A percentile compares a stretch with the other conserved stretches of the same genome.
phyloP scores from a whole-genome alignment of 768 basidiomycete species.

The Lepiota brunneoincarnata region DNA sequence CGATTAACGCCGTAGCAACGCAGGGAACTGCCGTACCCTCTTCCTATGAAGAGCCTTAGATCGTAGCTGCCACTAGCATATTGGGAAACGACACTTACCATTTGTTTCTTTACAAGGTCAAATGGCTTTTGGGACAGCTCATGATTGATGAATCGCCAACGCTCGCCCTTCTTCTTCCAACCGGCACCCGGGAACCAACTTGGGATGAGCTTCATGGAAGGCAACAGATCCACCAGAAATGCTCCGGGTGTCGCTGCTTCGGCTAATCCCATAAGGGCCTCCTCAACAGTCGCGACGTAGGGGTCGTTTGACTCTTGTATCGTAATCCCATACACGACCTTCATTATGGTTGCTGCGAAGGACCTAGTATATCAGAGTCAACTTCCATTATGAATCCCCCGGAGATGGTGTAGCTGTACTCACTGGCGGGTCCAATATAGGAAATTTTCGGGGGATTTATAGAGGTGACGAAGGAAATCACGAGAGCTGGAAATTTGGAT shows the following conservation, averaged over 20 bases:
- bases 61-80: background rate
- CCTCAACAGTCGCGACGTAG: constrained; percentile 31
- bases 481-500: constrained; percentile 7
- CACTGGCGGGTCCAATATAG: constrained; percentile 1
- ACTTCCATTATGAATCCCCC: constrained; percentile 4
- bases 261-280: constrained; percentile 21
- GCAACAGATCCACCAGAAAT: constrained; percentile 16
- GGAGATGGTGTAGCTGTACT: background rate
- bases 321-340: constrained; percentile 25
- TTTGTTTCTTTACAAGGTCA: constrained; percentile 3
- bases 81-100: background rate
- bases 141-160: background rate
- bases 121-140: constrained; percentile 7
- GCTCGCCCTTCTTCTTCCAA: constrained; percentile 22
- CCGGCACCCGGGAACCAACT: constrained; percentile 37
- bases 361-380: background rate
- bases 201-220: constrained; percentile 28
- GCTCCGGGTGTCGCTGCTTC: constrained; percentile 21
- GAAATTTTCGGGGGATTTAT: background rate
- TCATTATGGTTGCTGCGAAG: constrained; percentile 19
- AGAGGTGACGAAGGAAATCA: constrained; percentile 6
- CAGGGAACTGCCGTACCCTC: background rate
- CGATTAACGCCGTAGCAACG: constrained; percentile 4
- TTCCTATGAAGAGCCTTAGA: background rate
- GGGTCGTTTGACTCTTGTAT: constrained; percentile 30